phyloP scores from a whole-genome alignment of 2,329 filamentous ascomycete species.

The Aspergillus nomiae region DNA sequence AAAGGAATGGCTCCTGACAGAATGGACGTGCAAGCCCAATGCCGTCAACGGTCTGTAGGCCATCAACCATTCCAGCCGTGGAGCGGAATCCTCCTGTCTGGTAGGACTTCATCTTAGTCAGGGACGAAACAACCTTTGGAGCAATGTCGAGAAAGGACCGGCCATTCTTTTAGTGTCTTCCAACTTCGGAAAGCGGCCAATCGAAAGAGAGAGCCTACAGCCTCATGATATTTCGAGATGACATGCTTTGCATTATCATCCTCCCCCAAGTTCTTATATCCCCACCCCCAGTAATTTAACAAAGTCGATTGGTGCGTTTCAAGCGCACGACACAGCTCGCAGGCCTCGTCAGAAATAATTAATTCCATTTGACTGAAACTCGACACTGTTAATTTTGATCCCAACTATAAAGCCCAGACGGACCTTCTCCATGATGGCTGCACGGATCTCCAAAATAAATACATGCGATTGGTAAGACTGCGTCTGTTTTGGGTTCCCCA shows the following conservation, averaged over 20 bases:
- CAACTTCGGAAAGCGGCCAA: too few relatives aligned
- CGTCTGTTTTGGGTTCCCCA: too few relatives aligned
- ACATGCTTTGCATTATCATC: conserved; percentile 40
- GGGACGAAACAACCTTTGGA: conserved; percentile 51
- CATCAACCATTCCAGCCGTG: conserved; percentile 58
- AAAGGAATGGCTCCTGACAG: conserved; percentile 50
- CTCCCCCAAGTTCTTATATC: conserved; percentile 52
- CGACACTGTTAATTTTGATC: conserved; percentile 63
- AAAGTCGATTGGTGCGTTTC: conserved; percentile 41
- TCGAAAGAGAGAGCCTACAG: too few relatives aligned
- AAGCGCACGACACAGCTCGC: conserved; percentile 39
- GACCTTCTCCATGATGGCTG: conserved; percentile 26
- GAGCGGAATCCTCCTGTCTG: conserved; percentile 62
- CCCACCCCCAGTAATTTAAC: conserved; percentile 64
- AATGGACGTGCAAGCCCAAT: conserved; percentile 60
- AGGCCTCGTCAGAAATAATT: conserved; percentile 53
- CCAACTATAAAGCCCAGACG: conserved; percentile 47
- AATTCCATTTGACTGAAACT: conserved; percentile 54
- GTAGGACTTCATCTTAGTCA: conserved; percentile 58
- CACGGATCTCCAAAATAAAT: conserved; percentile 59
- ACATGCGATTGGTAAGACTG: conserved; percentile 65
- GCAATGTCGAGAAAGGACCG: conserved; percentile 63
- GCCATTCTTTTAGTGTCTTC: too few relatives aligned
- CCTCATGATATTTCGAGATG: too few relatives aligned
- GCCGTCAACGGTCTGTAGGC: conserved; percentile 60